Evolutionary conservation across 2,329 filamentous ascomycete genomes (phyloP), one percentile per base, ranked within the genome.

Genomic region (Xylaria sp.): DNA sequence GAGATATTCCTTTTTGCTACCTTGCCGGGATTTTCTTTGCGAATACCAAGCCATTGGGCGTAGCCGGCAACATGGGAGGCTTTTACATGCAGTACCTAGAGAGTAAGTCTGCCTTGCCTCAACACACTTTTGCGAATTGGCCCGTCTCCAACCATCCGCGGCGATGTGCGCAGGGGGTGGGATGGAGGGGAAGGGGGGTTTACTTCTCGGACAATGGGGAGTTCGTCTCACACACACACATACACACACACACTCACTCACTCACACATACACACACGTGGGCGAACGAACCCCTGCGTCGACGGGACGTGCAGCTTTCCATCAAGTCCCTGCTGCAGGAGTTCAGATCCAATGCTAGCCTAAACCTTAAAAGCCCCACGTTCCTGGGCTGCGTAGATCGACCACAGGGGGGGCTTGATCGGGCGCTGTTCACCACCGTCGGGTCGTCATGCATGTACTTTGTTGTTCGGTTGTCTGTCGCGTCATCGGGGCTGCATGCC

Each of bases 81-180:
- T 87, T 86, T 68, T 87, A 87, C 69, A 87, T 87, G 80, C 85
- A 89, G 67, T 90, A 90, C 71, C 78, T 89, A 62, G 84, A 88
- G 71, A 89, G 87, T 89, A 86, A 84, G 86, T 88, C 51, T 57
- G 52, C 39, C 54, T 64, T 61, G 29, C 59, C 59, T 53, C 59
- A 52, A 50, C 47, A 44, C 50, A 40, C 20, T 52, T n/a, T 34
- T 29, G 22, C 37, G 44, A 51, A 41, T 40, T 44, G 47, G 50
- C 47, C 48, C 57, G 38, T 60, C 40, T 59, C 61, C 59, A 55
- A 63, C 61, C 51, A 60, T 63, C 61, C 66, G 69, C 65, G 63
- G 62, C 61, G 65, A 68, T 66, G 64, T 64, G 63, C 64, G 52
- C 39, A 16, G 21, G 43, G 44, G 53, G 65, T 69, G 68, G 68